A percentile compares a stretch with the other conserved stretches of the same genome.
These are phyloP conservation scores for Ceratopteris richardii DNA, from an alignment of 75 land plant genomes.

Conservation along the genomic window DNA sequence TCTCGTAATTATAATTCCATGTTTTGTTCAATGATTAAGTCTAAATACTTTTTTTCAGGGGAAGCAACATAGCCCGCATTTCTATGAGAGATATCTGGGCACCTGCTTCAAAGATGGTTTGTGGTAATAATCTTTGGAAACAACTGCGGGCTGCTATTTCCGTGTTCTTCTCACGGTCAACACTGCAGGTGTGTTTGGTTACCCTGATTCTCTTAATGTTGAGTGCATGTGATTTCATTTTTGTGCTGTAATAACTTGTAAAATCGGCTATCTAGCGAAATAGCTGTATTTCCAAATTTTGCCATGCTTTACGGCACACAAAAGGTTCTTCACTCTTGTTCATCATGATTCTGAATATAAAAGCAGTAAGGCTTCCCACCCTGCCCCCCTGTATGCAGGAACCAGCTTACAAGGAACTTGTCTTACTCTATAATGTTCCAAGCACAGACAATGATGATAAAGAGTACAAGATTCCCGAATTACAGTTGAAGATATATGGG, in stretches of 20 bases:
- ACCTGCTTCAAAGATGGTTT: constrained; percentile 64
- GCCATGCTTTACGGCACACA: too few species aligned
- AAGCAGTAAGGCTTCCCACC: too few species aligned
- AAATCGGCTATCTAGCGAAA: too few species aligned
- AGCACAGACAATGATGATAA: constrained; percentile 12
- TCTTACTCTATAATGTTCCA: constrained; percentile 52
- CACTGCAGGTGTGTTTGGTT: constrained; percentile 48
- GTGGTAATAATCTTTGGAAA: constrained; percentile 64
- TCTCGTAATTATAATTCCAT: too few species aligned
- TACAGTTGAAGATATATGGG: constrained; percentile 70
- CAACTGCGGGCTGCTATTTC: constrained; percentile 53
- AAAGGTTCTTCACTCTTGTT: too few species aligned
- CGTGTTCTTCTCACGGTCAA: constrained; percentile 61
- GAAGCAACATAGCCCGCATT: constrained; percentile 58
- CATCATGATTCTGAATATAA: too few species aligned
- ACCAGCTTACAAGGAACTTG: constrained; percentile 86
- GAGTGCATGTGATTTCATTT: not conserved
- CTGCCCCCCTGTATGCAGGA: constrained; percentile 46
- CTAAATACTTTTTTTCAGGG: constrained; percentile 34
- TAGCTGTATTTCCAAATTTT: too few species aligned
- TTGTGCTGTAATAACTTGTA: too few species aligned
- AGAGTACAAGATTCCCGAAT: constrained; percentile 23
- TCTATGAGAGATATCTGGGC: constrained; percentile 83
- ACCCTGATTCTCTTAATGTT: not conserved
- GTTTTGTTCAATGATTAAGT: too few species aligned